Base-by-base conservation (phyloP, 768 basidiomycete species). In the Phaffia tasmanica region DNA sequence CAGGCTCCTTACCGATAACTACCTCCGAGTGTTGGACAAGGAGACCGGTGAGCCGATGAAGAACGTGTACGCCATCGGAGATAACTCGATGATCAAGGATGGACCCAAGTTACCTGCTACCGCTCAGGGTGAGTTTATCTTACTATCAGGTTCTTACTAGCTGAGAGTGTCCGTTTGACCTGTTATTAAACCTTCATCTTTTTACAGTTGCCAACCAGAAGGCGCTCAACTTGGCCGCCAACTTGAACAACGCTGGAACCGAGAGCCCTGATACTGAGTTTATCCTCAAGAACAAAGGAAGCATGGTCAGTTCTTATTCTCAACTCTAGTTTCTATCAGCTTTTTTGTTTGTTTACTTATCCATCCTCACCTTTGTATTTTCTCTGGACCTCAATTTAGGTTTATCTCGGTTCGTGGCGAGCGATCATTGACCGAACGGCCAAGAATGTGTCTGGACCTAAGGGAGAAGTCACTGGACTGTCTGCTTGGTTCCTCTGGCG, bases 21-120 rank as follows among this genome's bases (percentile, higher is more conserved):
- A 83, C 61, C 79, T 89, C 46, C 85, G 86, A 69, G 80, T 85
- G 9, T 74, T 86, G 48, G 79, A 79, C 75, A 75, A 77, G 25
- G 81, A 85, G 61, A 54, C n/a, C 55, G 82, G 80, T 3, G 75
- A 78, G n/a, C 72, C 80, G 2, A 79, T 88, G 71, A 79, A 81
- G 2, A 83, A 88, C 73, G 84, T 92, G 0, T 91, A 82, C 80
- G 88, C 84, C 2, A 85, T 92, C 64, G 90, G 90, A 5, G 90
- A 93, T 72, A 83, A 86, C 50, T 83, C 84, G 0, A 80, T 79
- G 53, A 81, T 86, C 59, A 67, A 67, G 61, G 79, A 82, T 46
- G 81, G 78, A 53, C 78, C 78, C 27, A 70, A 70, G 49, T 78
- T 91, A 14, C 89, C 90, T 15, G 88, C 90, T 1, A 92, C 89